Percentiles rank a stretch among this genome's conserved stretches.
Evolutionary conservation across 1,284 basidiomycete species (phyloP).

Genomic region (Malassezia japonica): DNA sequence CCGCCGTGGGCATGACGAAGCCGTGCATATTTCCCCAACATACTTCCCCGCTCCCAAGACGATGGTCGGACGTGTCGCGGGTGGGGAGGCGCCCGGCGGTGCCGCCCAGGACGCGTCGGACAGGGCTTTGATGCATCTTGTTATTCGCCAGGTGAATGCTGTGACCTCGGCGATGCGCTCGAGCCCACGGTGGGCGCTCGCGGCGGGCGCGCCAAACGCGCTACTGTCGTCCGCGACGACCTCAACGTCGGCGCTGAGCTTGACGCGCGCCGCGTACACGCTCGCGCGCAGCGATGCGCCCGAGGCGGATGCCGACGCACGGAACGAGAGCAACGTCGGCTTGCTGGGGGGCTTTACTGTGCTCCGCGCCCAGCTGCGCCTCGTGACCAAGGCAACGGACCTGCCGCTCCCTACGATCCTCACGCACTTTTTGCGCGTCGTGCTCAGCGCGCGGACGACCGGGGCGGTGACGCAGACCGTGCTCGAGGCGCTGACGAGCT

Average conservation of each 20-base stretch:
- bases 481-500: constrained; percentile 72
- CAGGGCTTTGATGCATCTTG: constrained; percentile 56
- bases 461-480: constrained; percentile 87
- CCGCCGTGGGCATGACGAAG: constrained; percentile 2
- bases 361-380: constrained; percentile 61
- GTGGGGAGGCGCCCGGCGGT: too few relatives aligned
- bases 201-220: constrained; percentile 21
- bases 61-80: too few relatives aligned
- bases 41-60: not conserved
- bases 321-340: constrained; percentile 17
- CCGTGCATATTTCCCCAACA: constrained; percentile 9
- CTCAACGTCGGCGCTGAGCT: constrained; percentile 15
- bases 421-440: constrained; percentile 69
- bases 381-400: constrained; percentile 16
- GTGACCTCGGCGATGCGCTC: constrained; percentile 95
- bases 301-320: not conserved
- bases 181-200: constrained; percentile 34
- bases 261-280: constrained; percentile 11
- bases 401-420: constrained; percentile 34
- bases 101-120: too few relatives aligned
- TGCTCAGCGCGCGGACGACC: constrained; percentile 82
- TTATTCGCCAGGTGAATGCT: constrained; percentile 77
- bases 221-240: constrained; percentile 21
- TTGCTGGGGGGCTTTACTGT: constrained; percentile 83
- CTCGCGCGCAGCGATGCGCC: constrained; percentile 5